Evolutionary conservation across 371 early-diverging fungal species (phyloP).

Genomic region (Lichtheimia ramosa): DNA sequence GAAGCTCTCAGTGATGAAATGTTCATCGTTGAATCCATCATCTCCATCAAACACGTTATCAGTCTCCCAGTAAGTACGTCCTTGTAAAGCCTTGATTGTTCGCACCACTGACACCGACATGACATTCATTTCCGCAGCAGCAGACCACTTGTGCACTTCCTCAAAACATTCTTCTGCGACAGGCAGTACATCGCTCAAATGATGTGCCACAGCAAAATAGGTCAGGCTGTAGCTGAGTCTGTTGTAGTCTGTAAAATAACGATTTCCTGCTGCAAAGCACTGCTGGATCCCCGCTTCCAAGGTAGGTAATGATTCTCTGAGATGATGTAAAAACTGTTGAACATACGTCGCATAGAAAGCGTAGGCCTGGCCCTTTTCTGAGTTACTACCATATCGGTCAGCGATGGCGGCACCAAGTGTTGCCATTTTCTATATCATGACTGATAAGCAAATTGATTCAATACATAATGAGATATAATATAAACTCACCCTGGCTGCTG

Average conservation of each 20-base stretch:
- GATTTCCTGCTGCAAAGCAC: slow-evolving; percentile 31
- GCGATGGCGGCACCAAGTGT: slow-evolving; percentile 22
- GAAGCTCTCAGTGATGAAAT: slow-evolving; percentile 35
- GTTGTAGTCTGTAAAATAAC: slow-evolving; percentile 33
- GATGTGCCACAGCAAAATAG: slow-evolving; percentile 20
- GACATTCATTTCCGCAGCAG: slow-evolving; percentile 31
- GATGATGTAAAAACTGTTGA: slow-evolving; percentile 31
- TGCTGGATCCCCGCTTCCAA: slow-evolving; percentile 11
- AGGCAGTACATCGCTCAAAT: slow-evolving; percentile 20
- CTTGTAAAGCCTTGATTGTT: slow-evolving; percentile 40
- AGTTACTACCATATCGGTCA: slow-evolving; percentile 26
- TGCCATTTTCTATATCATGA: slow-evolving; percentile 27
- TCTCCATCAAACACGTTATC: slow-evolving; percentile 40
- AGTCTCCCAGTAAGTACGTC: slow-evolving; percentile 25
- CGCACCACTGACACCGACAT: slow-evolving; percentile 37
- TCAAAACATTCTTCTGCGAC: slow-evolving; percentile 37
- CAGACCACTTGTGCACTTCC: slow-evolving; percentile 37
- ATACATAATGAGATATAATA: no score
- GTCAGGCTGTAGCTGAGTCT: slow-evolving; percentile 24
- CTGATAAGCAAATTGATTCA: neutral
- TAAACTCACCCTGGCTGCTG: slow-evolving; percentile 13
- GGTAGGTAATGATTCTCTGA: slow-evolving; percentile 18
- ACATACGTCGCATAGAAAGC: slow-evolving; percentile 29
- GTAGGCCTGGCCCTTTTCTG: slow-evolving; percentile 34
- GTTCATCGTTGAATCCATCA: slow-evolving; percentile 41